Percentiles rank a stretch among this genome's conserved stretches.
These are phyloP conservation scores for Nicotiana attenuata DNA, from an alignment of 257 asterid species.

Conservation along the genomic window DNA sequence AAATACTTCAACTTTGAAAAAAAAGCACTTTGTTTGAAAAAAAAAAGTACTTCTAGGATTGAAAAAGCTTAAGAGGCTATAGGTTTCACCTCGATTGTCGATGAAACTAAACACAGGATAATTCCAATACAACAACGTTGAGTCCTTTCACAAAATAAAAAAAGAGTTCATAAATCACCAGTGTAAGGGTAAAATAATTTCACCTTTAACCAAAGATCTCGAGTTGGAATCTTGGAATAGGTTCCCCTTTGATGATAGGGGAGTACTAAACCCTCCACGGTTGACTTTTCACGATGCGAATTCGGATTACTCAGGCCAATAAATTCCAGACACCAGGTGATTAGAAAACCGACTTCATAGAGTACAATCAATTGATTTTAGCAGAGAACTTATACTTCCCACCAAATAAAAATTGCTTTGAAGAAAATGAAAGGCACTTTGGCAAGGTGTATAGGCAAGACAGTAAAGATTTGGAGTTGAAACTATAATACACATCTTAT, in stretches of 20 bases:
- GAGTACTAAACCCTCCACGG: not conserved
- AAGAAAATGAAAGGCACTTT: not conserved
- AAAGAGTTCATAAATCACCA: not conserved
- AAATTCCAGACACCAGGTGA: not conserved
- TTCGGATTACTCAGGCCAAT: not conserved
- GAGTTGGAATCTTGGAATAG: not conserved
- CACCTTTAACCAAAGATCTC: not conserved
- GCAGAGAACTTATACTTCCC: not conserved
- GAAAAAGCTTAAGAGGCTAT: too few relatives aligned
- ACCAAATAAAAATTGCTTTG: not conserved
- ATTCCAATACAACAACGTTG: too few relatives aligned
- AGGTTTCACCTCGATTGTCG: too few relatives aligned
- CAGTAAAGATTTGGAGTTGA: not conserved
- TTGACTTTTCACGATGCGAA: too few relatives aligned
- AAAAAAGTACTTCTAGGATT: too few relatives aligned
- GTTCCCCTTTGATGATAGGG: not conserved
- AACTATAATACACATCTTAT: conserved; percentile 10
- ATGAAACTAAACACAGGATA: too few relatives aligned
- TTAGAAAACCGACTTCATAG: not conserved
- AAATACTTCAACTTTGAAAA: too few relatives aligned
- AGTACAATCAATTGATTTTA: not conserved
- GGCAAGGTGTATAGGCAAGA: not conserved
- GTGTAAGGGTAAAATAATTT: not conserved
- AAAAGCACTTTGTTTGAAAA: too few relatives aligned
- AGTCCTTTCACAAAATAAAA: not conserved